These are phyloP conservation scores for Withania somnifera DNA, from an alignment of 305 asterid genomes.

Conservation along the genomic window DNA sequence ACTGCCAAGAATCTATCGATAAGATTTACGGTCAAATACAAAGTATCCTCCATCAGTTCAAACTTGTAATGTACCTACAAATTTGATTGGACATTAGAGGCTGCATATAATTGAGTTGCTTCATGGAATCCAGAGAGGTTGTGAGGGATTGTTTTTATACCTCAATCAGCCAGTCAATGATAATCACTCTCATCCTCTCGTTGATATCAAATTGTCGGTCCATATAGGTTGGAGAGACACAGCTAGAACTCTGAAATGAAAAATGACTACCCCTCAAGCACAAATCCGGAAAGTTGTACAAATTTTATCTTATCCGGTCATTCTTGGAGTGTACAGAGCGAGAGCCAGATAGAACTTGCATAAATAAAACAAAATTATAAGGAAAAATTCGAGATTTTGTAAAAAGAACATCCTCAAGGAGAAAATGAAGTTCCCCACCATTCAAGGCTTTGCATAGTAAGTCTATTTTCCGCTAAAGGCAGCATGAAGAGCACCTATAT, in stretches of 20 bases:
- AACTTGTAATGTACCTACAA: constrained; percentile 37
- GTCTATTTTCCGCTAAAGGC: neutral
- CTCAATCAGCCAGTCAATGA: constrained; percentile 17
- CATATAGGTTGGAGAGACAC: constrained; percentile 7
- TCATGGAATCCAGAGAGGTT: neutral
- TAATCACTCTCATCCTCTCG: constrained; percentile 13
- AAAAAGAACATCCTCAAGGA: neutral
- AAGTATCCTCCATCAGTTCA: constrained; percentile 67
- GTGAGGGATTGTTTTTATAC: neutral
- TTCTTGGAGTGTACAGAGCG: neutral
- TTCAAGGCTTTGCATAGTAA: neutral
- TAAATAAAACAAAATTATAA: neutral
- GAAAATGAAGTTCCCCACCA: too few species aligned
- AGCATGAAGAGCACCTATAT: neutral
- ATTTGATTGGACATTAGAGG: neutral
- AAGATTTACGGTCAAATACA: constrained; percentile 52
- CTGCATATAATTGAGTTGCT: neutral
- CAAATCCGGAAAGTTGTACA: neutral
- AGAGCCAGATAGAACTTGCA: neutral
- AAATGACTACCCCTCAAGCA: neutral
- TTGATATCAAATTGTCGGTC: constrained; percentile 7
- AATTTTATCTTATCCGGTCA: neutral
- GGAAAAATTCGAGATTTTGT: neutral
- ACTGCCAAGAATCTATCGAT: constrained; percentile 50
- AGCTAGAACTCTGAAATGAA: constrained; percentile 1